Percentiles rank a stretch among this genome's conserved stretches.
Evolutionary conservation across 441 rosid genomes (phyloP).

Genomic region (Corymbia calophylla): DNA sequence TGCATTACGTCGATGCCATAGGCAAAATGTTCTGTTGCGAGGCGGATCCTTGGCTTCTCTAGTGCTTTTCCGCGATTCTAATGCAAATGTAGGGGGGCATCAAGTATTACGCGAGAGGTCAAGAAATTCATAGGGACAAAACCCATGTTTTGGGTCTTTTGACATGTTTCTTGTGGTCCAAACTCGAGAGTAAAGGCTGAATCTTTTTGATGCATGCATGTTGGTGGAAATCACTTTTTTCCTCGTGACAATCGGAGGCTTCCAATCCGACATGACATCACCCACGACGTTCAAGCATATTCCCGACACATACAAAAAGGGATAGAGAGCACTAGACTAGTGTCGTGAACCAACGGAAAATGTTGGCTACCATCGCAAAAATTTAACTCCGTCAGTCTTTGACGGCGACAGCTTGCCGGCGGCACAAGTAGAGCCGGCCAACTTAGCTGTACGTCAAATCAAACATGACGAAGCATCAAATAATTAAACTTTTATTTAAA

Average conservation of each 20-base stretch:
- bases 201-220: not conserved
- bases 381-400: not conserved
- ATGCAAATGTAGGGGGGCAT: not conserved
- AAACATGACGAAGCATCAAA: not conserved
- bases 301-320: not conserved
- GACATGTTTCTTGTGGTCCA: not conserved
- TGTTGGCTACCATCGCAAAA: fast-evolving
- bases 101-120: not conserved
- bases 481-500: no score
- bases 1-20: not conserved
- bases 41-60: not conserved
- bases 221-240: not conserved
- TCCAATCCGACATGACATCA: not conserved
- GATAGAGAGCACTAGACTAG: fast-evolving
- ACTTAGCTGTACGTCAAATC: not conserved
- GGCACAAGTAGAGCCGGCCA: not conserved
- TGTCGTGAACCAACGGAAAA: not conserved
- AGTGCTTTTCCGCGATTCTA: not conserved
- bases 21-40: not conserved
- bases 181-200: not conserved
- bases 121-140: not conserved
- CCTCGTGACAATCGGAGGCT: not conserved
- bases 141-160: not conserved
- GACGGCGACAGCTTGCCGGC: not conserved
- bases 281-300: no score